Evolutionary conservation across 768 basidiomycete species (phyloP).

Genomic region (Podaxis carcinomalis): DNA sequence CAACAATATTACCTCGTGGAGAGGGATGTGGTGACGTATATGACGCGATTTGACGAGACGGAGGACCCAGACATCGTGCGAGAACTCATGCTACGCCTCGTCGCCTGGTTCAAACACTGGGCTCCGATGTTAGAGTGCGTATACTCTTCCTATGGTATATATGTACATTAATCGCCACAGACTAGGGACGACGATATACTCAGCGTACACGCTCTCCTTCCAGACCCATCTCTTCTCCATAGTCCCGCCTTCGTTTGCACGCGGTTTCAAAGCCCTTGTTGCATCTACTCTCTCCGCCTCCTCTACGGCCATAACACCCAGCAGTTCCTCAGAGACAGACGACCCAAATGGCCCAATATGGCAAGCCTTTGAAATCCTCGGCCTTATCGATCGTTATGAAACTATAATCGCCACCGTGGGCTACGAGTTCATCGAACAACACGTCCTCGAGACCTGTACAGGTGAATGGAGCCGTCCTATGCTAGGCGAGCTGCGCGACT

Average conservation of each 20-base stretch:
- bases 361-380: conserved; percentile 64
- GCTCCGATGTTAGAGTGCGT: conserved; percentile 60
- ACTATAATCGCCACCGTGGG: conserved; percentile 79
- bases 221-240: conserved; percentile 72
- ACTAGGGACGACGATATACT: conserved; percentile 54
- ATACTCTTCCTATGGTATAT: not conserved
- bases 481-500: conserved; percentile 56
- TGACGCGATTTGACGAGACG: conserved; percentile 50
- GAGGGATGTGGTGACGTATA: conserved; percentile 52
- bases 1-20: conserved; percentile 54
- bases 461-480: conserved; percentile 67
- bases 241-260: conserved; percentile 64
- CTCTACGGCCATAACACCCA: not conserved
- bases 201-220: conserved; percentile 63
- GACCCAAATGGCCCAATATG: conserved; percentile 32
- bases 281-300: conserved; percentile 38
- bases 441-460: conserved; percentile 62
- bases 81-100: conserved; percentile 52
- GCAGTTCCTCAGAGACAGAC: not conserved
- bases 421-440: conserved; percentile 78
- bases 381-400: conserved; percentile 80
- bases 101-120: conserved; percentile 79
- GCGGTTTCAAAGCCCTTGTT: conserved; percentile 65
- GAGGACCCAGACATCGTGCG: conserved; percentile 46
- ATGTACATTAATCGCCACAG: conserved; percentile 28